Evolutionary conservation across 2,329 filamentous ascomycete genomes (phyloP), one percentile per base, ranked within the genome.

Genomic region (Coccinonectria pachysandricola): DNA sequence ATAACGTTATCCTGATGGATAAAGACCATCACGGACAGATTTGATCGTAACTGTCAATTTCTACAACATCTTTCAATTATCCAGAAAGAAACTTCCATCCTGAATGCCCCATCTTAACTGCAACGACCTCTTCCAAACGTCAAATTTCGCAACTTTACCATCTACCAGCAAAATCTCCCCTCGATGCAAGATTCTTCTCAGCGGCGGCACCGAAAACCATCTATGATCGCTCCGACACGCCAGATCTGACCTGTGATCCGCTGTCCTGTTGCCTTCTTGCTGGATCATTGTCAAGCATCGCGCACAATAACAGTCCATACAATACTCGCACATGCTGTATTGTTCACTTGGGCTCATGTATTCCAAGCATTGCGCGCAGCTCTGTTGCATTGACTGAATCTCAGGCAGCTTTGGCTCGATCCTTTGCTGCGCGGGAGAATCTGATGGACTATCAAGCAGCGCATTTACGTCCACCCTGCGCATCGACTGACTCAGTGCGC

Each of bases 241-340:
- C 12, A 54, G 27, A 8, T 52, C 49, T 7, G 34, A 26, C 6
- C 36, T 43, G 4, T 45, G 37, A 13, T 54, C 49, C 5, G 32
- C 35, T 7, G 47, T 52, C 25, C 44, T 46, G 27, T 55, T 55
- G 0, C 43, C 45, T 3, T 43, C 41, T 2, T 37, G 35, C 33
- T 45, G 45, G 22, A 56, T 53, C 4, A 49, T 37, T 7, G 48
- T 32, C 13, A 57, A 29, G 17, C 58, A 61, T 8, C 36, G 31
- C n/a, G 42, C 24, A 27, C 59, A 60, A 28, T 53, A 58, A 21
- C 46, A 46, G 32, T 60, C 56, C 36, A 61, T 47, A 31, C 57
- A 61, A 26, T 46, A 47, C 28, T 44, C 40, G 30, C 58, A 61
- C 23, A 61, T 42, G 8, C 37, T 43, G 18, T 57, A 54, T 12